Conservation (phyloP, 345 rosid species). For the Schrenkiella parvula region DNA sequence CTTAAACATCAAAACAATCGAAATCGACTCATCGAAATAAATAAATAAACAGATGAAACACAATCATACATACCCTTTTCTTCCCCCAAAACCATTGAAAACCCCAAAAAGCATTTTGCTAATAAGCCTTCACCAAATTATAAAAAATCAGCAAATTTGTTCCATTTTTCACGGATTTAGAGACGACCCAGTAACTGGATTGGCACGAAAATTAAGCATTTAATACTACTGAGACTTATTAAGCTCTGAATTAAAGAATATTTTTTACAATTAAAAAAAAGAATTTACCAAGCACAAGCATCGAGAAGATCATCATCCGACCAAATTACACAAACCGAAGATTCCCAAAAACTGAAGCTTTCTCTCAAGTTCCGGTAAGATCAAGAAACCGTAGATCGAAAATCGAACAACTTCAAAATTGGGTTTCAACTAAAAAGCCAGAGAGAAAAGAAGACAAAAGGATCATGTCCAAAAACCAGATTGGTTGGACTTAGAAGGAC, state of each 20-base stretch:
- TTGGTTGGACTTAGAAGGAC: slow-evolving; percentile 30
- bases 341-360: not conserved
- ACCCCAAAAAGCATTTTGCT: not conserved
- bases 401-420: slow-evolving; percentile 10
- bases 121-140: not conserved
- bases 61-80: not conserved
- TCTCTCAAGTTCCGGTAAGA: slow-evolving; percentile 20
- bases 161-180: slow-evolving; percentile 35
- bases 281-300: slow-evolving; percentile 22
- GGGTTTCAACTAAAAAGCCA: not conserved
- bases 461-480: slow-evolving; percentile 19
- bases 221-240: not conserved
- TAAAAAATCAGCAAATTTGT: slow-evolving; percentile 12
- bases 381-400: slow-evolving; percentile 38
- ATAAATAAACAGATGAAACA: not conserved
- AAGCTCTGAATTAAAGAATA: not conserved
- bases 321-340: not conserved
- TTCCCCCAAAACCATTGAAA: not conserved
- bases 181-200: slow-evolving; percentile 20
- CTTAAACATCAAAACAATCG: not conserved
- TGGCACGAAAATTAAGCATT: slow-evolving; percentile 7
- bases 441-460: slow-evolving; percentile 11
- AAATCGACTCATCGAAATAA: not conserved
- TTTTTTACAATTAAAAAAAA: not conserved
- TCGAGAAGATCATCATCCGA: slow-evolving; percentile 24